Evolutionary conservation across 1,139 yeast species (phyloP), one percentile per base, ranked within the genome.

Genomic region (Scheffersomyces cryptocercus): DNA sequence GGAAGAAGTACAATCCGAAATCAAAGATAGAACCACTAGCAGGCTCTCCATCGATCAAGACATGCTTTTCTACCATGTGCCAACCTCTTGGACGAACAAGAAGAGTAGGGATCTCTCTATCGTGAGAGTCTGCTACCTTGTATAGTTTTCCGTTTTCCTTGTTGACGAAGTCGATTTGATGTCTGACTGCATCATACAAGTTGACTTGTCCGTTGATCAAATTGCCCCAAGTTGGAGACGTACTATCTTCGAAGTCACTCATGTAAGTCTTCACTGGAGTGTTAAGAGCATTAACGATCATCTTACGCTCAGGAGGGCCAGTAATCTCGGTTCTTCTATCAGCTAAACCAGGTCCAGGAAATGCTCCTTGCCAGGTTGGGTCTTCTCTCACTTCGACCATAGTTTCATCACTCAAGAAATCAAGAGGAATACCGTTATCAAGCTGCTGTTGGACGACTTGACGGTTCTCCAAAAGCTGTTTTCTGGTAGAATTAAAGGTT

Each of bases 1-100:
- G 85, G 77, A 67, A 84, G 43, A 54, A 54, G 38, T 49, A 54
- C 14, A 54, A 47, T 5, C 56, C 59, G 36, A 54, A 54, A 41
- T 54, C 59, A 28, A 54, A 39, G 8, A 54, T 38, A 8, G 58
- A 52, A 7, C 55, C 59, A 43, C 52, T 47, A n/a, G 53, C 40
- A 9, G 56, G 58, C 40, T 51, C 58, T 10, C 49, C 54, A 39
- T 54, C 56, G n/a, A 54, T 45, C 14, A 40, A 28, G 12, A 54
- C 38, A 38, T 54, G 59, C 48, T 53, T 51, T 29, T 54, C 59
- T 31, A 47, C 58, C 59, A 54, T 54, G 39, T 54, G 59, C 58
- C 56, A 54, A 24, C 59, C 59, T 43, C 59, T 44, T n/a, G 59
- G 59, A 37, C 59, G 50, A 10, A 54, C 59, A 26, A 54, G 36